phyloP scores from a whole-genome alignment of 305 asterid genomes.

The Solanum hybrid region DNA sequence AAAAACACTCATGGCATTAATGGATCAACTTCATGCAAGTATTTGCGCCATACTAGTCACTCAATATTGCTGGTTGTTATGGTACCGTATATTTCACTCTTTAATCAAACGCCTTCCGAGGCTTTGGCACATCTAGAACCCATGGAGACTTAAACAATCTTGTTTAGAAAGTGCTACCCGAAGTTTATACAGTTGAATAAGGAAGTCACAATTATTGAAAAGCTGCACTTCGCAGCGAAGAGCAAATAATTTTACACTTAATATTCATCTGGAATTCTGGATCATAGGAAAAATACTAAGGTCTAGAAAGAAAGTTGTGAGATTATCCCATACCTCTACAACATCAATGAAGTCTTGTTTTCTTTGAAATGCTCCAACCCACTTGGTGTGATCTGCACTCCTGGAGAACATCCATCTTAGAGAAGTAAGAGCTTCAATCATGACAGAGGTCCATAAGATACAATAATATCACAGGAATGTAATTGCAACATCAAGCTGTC shows the following conservation, averaged over 20 bases:
- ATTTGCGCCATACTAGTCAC: neutral
- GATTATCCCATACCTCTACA: constrained; percentile 56
- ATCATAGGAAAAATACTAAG: neutral
- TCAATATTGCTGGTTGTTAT: neutral
- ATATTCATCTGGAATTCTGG: neutral
- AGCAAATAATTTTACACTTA: neutral
- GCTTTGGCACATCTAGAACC: neutral
- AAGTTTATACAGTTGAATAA: neutral
- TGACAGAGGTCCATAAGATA: neutral
- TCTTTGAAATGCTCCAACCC: constrained; percentile 67
- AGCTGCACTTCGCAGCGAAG: neutral
- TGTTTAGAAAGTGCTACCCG: neutral
- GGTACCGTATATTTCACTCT: neutral
- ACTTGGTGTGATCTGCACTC: constrained; percentile 86
- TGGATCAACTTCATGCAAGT: neutral
- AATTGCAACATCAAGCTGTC: neutral
- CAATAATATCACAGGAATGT: neutral
- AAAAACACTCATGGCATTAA: neutral
- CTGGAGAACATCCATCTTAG: constrained; percentile 28
- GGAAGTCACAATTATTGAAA: neutral
- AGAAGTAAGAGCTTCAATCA: constrained; percentile 1
- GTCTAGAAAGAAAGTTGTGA: neutral
- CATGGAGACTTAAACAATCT: neutral
- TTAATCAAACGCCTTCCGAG: neutral
- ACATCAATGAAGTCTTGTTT: constrained; percentile 89